Base-by-base conservation (phyloP, 495 filamentous ascomycete genomes). In the Xylaria cubensis region DNA sequence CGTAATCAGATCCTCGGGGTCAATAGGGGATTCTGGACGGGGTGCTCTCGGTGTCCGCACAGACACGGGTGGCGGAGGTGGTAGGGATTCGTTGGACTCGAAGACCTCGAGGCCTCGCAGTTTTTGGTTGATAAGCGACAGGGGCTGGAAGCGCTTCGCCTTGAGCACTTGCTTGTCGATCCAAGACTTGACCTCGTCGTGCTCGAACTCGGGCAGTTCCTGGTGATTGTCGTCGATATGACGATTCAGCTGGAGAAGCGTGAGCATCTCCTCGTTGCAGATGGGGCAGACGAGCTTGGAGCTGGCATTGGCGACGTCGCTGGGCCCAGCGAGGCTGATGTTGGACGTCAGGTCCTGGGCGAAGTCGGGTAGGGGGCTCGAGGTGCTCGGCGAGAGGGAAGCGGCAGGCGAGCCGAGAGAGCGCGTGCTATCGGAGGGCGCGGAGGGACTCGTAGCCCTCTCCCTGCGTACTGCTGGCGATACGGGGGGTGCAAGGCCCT, bases 121-220 rank as follows among this genome's bases (percentile, higher is more conserved):
- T 80, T 97, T 99, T 82, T 98, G 95, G 81, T 98, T 98, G 75
- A 86, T 83, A 26, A 86, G 73, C 0, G 94, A 94, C 1, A 99
- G 87, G 0, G 96, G 96, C 75, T 99, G 97, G 80, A 99, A 99
- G 48, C 90, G 90, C 81, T 97, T 98, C 21, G 96, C 97, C 80
- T 97, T 97, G 62, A 93, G 87, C 85, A 99, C 97, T 80, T 98
- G 96, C 74, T 92, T 91, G 82, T 96, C 92, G 85, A 99, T 98
- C 96, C 96, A 99, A 67, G 93, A 95, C 83, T 97, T 97, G 72
- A 98, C 95, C 82, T 99, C 94, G 81, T 97, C 95, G 77, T 98
- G 97, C 76, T 93, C 92, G 65, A 93, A 88, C 70, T 94, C 93
- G 80, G 97, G 94, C n/a, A 98, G 87, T 73, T 98, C 94, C 73